Evolutionary conservation across 2,329 filamentous ascomycete genomes (phyloP).

Genomic region (Plenodomus tracheiphilus): DNA sequence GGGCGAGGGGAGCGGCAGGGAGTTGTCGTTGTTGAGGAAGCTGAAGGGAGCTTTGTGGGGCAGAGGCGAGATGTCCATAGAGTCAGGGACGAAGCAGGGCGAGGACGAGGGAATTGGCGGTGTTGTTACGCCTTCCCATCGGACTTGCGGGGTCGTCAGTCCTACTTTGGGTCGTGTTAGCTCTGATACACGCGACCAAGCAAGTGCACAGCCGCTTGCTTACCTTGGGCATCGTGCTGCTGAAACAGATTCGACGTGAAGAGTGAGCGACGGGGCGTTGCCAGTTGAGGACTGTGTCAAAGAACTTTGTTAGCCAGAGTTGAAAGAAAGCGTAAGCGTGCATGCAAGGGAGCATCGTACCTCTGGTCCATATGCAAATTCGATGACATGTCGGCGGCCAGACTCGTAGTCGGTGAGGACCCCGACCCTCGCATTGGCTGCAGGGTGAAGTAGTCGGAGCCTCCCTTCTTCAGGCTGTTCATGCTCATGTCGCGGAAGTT

Average conservation of each 20-base stretch:
- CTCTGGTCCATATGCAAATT: constrained; percentile 97
- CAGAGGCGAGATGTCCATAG: constrained; percentile 92
- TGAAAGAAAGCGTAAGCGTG: constrained; percentile 15
- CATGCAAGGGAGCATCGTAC: constrained; percentile 55
- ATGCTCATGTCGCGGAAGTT: constrained; percentile 76
- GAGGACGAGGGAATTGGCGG: constrained; percentile 85
- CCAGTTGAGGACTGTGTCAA: constrained; percentile 71
- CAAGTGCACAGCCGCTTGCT: constrained; percentile 48
- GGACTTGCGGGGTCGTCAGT: constrained; percentile 51
- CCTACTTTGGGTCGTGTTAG: constrained; percentile 40
- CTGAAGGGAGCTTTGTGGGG: constrained; percentile 77
- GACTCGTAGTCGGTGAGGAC: constrained; percentile 86
- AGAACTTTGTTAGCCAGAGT: constrained; percentile 43
- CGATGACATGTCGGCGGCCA: constrained; percentile 92
- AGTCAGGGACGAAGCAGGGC: constrained; percentile 70
- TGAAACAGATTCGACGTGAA: constrained; percentile 75
- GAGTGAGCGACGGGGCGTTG: constrained; percentile 80
- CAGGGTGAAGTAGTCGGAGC: constrained; percentile 79
- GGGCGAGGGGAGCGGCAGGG: constrained; percentile 71
- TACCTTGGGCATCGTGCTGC: constrained; percentile 63
- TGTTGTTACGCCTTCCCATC: constrained; percentile 73
- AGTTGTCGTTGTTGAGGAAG: constrained; percentile 59
- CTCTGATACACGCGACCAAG: constrained; percentile 20
- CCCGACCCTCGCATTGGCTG: constrained; percentile 80
- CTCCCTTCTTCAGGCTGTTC: constrained; percentile 72